These are phyloP conservation scores for Lotmaria passim DNA, from an alignment of 208 protist species.

Conservation along the genomic window DNA sequence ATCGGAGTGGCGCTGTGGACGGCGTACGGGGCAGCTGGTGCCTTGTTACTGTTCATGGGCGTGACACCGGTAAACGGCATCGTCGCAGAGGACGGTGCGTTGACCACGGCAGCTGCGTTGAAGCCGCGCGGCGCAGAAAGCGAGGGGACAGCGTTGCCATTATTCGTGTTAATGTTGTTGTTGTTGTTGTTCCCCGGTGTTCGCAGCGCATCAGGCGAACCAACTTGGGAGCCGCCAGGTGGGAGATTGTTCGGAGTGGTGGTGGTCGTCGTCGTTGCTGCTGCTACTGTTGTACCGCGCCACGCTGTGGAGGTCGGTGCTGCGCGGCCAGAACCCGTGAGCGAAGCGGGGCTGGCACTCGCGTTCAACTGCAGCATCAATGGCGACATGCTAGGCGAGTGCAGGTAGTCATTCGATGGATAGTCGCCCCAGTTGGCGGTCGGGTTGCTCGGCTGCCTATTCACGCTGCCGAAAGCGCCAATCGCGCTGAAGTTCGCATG, in stretches of 20 bases:
- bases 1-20: not conserved
- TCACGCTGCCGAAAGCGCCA: not conserved
- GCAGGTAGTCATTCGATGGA: conserved; percentile 15
- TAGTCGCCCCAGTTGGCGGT: conserved; percentile 19
- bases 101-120: not conserved
- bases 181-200: not conserved
- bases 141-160: not conserved
- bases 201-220: not conserved
- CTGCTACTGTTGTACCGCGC: no score
- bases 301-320: not conserved
- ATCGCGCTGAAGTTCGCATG: not conserved
- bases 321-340: not conserved
- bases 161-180: conserved; percentile 11
- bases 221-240: no score
- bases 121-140: conserved; percentile 6
- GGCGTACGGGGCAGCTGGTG: not conserved
- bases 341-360: not conserved
- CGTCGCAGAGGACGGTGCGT: not conserved
- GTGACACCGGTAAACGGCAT: conserved; percentile 3
- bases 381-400: conserved; percentile 19
- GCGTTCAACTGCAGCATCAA: conserved; percentile 11
- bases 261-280: no score
- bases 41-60: conserved; percentile 4
- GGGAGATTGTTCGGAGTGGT: not conserved
- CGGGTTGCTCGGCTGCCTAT: conserved; percentile 3